These are phyloP conservation scores for Peniophora sp. DNA, from an alignment of 1,284 basidiomycete species.

Conservation along the genomic window DNA sequence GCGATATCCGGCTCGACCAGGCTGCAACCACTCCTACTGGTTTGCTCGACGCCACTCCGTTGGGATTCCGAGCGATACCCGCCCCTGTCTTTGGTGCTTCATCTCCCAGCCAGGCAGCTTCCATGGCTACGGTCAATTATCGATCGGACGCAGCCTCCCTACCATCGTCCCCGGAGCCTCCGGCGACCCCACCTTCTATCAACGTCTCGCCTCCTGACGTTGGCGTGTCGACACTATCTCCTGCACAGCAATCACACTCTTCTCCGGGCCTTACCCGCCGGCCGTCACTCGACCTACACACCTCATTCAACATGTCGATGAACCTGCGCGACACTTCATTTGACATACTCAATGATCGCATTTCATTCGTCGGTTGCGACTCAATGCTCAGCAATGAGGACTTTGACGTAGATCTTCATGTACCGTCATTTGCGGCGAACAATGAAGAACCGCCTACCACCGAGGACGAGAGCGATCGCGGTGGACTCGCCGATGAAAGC, in stretches of 20 bases:
- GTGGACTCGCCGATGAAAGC: slow-evolving; percentile 1
- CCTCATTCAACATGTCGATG: slow-evolving; percentile 39
- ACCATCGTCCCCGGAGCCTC: too few species aligned
- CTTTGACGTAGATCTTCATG: slow-evolving; percentile 6
- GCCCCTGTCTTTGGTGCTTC: too few species aligned
- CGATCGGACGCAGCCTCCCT: too few species aligned
- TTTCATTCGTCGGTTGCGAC: slow-evolving; percentile 42
- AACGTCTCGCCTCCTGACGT: neutral
- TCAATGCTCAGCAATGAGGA: slow-evolving; percentile 18
- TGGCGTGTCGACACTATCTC: neutral
- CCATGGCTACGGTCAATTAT: too few species aligned
- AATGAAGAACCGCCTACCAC: neutral
- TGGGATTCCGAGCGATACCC: slow-evolving; percentile 1
- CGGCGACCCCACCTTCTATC: neutral
- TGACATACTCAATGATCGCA: slow-evolving; percentile 55
- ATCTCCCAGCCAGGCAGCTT: too few species aligned
- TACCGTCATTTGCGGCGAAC: neutral
- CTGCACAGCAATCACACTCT: neutral
- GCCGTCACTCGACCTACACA: slow-evolving; percentile 47
- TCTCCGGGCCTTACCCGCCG: slow-evolving; percentile 22
- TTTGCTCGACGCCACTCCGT: neutral
- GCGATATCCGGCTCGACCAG: slow-evolving; percentile 16
- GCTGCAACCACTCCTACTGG: slow-evolving; percentile 1
- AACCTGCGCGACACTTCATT: slow-evolving; percentile 53
- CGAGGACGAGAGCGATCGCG: neutral